Percentiles rank a stretch among this genome's conserved stretches.
Evolutionary conservation across 1,284 basidiomycete genomes (phyloP).

Genomic region (Crepidotus sp.): DNA sequence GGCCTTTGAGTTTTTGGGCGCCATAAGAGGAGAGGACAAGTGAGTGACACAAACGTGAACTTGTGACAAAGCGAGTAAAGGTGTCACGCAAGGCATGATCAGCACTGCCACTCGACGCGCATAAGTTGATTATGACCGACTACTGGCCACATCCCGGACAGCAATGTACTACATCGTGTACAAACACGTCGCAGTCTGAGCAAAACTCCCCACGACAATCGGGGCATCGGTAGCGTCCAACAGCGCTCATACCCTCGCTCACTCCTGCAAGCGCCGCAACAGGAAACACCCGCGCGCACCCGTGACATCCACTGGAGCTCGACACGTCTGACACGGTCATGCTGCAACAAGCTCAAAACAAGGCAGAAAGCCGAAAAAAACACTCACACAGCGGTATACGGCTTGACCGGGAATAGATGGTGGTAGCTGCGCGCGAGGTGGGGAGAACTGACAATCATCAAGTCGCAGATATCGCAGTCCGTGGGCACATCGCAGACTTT

Average conservation of each 20-base stretch:
- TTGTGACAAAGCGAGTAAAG: too few relatives aligned
- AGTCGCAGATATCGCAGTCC: constrained; percentile 93
- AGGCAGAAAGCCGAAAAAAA: constrained; percentile 2
- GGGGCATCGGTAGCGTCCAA: constrained; percentile 73
- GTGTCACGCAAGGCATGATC: too few relatives aligned
- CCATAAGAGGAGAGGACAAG: constrained; percentile 1
- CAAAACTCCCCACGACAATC: constrained; percentile 51
- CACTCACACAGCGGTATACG: constrained; percentile 76
- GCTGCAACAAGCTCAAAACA: constrained; percentile 23
- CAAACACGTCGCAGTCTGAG: constrained; percentile 67
- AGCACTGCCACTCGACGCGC: too few relatives aligned
- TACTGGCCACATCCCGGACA: constrained; percentile 57
- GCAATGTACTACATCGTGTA: constrained; percentile 67
- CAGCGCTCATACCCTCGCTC: constrained; percentile 62
- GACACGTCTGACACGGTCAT: constrained; percentile 30
- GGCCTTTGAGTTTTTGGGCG: constrained; percentile 11
- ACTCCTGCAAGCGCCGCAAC: constrained; percentile 27
- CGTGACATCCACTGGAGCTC: constrained; percentile 47
- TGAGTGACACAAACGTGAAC: too few relatives aligned
- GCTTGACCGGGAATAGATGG: constrained; percentile 85
- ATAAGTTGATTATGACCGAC: neutral
- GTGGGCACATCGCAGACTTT: constrained; percentile 98
- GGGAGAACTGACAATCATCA: constrained; percentile 97
- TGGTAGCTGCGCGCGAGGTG: constrained; percentile 95
- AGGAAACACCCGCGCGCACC: constrained; percentile 62